Base-by-base conservation (phyloP, 2,329 filamentous ascomycete species). In the Cytospora leucostoma region DNA sequence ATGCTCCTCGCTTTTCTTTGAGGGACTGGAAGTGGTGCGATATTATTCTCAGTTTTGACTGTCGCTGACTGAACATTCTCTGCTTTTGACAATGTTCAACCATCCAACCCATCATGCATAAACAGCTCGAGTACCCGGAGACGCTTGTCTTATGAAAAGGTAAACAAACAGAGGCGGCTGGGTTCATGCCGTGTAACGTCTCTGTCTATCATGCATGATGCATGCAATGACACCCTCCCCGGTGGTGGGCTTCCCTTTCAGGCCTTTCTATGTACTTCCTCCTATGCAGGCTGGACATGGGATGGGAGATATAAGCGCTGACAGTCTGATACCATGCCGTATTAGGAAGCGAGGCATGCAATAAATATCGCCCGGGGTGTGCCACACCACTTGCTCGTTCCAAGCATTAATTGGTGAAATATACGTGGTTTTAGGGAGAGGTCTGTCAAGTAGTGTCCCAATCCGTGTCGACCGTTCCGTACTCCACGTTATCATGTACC, bases 391-490 rank as follows among this genome's bases (percentile, higher is more conserved):
- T 44, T 37, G 35, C 35, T 10, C 35, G 8, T 37, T 37, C 8
- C 7, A 37, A 27, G 27, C 27, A 27, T 27, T 4, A 27, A 27
- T 27, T 27, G 27, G 27, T 27, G 27, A 27, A 4, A 27, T 27
- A 27, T 27, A 27, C 27, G 27, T 27, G 27, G 27, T 27, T 27
- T 3, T 27, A 27, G 4, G 27, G 27, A 27, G 27, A 27, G 27
- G 27, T 27, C 8, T 7, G 51, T 53, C 32, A 53, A 35, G 32
- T 53, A 15, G 51, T 53, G 13, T 53, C 51, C 51, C 51, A 53
- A 4, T 34, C 13, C 2, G 51, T 32, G 51, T 53, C 51, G 13
- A 53, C 51, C n/a, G 10, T 53, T 13, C 51, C 51, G 27, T 53
- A 53, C n/a, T 53, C 27, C 51, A 33, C 51, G 7, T 34, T n/a